Evolutionary conservation across 1,284 basidiomycete species (phyloP), one percentile per base, ranked within the genome.

Genomic region (Malassezia psittaci): DNA sequence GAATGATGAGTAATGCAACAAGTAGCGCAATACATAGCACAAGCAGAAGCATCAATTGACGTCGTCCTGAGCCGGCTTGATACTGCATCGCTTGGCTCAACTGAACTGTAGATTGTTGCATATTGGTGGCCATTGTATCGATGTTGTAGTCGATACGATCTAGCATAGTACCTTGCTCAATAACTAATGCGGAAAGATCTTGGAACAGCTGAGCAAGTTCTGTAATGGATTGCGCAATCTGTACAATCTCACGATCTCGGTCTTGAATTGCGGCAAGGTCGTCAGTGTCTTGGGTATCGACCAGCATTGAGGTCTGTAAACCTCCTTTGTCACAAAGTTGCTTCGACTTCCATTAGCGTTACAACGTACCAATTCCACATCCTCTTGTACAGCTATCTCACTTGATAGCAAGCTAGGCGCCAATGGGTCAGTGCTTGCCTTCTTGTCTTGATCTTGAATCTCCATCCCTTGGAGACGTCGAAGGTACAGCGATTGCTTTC

Each of bases 61-160:
- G 82, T 70, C 88, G 82, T 41, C 90, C 90, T 1, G 89, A 90
- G 66, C 87, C 88, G 67, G 85, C 85, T 79, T 98, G 94, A 76
- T 96, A 91, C 59, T 79, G 79, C 59, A 85, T 86, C 3, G 94
- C 94, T 5, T 83, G 79, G 52, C 85, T 79, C 41, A 99, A 79
- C 66, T 96, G 90, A 66, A 83, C 81, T 21, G 87, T 90, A 4
- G 91, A 89, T 37, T 87, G 87, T 53, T 83, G 76, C 74, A 94
- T 81, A 54, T 90, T 82, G 19, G 82, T 82, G 7, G 85, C 84
- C 18, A 91, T 90, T 75, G 87, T 85, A 74, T 96, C 90, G 53
- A 98, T 88, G 74, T 99, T 98, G 77, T 90, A 98, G 77, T 99
- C 94, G 54, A 98, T 83, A 39, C 88, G 87, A 76, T 98, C 94